Conservation (phyloP, 2,329 filamentous ascomycete genomes). For the Endothia cerciana region DNA sequence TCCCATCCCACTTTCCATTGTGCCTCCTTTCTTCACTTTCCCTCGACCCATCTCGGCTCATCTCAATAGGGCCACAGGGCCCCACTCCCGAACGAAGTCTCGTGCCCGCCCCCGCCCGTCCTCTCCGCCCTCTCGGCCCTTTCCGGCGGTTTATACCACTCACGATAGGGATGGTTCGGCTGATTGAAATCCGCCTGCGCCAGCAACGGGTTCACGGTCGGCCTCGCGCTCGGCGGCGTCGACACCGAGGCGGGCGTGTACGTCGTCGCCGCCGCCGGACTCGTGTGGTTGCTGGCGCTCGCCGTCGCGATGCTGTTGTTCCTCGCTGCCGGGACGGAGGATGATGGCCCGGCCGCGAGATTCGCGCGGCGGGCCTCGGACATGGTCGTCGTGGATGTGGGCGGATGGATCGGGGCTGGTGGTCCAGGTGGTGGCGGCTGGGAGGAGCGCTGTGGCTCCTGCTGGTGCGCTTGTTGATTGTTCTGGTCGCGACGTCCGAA, state of each 20-base stretch:
- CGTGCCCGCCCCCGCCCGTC: neutral
- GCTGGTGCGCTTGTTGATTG: neutral
- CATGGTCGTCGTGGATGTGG: conserved; percentile 23
- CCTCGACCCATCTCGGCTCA: neutral
- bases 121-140: conserved; percentile 34
- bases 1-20: neutral
- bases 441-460: conserved; percentile 29
- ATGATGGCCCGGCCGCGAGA: neutral
- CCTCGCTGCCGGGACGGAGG: neutral
- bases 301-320: conserved; percentile 16
- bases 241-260: conserved; percentile 24
- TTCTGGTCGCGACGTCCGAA: conserved; percentile 18
- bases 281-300: conserved; percentile 24
- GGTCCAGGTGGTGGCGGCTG: neutral
- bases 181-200: conserved; percentile 73
- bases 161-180: conserved; percentile 80
- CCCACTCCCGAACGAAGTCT: conserved; percentile 18
- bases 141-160: conserved; percentile 76
- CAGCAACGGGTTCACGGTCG: conserved; percentile 69
- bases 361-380: conserved; percentile 21
- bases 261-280: conserved; percentile 20
- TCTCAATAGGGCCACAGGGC: conserved; percentile 25
- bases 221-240: conserved; percentile 38
- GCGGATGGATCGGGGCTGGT: conserved; percentile 30
- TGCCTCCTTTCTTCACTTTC: neutral